These are phyloP conservation scores for Phytopythium ostracodes DNA, from an alignment of 352 stramenopile genomes.

Conservation along the genomic window DNA sequence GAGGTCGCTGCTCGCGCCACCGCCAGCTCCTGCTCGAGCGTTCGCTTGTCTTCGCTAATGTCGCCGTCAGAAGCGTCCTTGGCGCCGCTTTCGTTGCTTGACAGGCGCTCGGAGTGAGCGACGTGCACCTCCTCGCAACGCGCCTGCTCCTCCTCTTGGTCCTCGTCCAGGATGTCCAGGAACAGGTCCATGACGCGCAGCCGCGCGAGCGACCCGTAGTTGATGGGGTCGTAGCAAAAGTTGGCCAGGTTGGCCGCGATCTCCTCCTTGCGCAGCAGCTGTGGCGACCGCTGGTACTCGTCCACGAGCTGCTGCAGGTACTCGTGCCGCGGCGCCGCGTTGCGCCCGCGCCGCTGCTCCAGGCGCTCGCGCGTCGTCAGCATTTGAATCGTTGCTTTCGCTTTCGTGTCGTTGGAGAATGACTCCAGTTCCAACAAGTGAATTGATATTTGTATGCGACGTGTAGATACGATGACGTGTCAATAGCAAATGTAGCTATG, in stretches of 20 bases:
- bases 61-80: neutral
- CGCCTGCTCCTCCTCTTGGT: constrained; percentile 20
- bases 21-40: neutral
- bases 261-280: constrained; percentile 63
- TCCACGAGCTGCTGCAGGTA: constrained; percentile 75
- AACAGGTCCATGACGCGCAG: constrained; percentile 75
- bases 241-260: constrained; percentile 79
- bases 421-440: too few species aligned
- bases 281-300: constrained; percentile 64
- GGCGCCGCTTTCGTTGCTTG: neutral
- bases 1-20: neutral
- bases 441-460: constrained; percentile 1
- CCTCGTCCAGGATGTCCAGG: constrained; percentile 61
- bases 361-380: constrained; percentile 57
- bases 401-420: too few species aligned
- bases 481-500: constrained; percentile 7
- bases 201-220: constrained; percentile 49
- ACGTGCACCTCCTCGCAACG: neutral
- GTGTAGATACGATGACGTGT: neutral
- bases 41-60: neutral
- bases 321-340: constrained; percentile 63
- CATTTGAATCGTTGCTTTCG: too few species aligned
- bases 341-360: constrained; percentile 55
- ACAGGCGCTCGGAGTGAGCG: neutral
- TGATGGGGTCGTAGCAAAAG: constrained; percentile 86